These are phyloP conservation scores for Populus hybrid DNA, from an alignment of 441 rosid species.

Conservation along the genomic window DNA sequence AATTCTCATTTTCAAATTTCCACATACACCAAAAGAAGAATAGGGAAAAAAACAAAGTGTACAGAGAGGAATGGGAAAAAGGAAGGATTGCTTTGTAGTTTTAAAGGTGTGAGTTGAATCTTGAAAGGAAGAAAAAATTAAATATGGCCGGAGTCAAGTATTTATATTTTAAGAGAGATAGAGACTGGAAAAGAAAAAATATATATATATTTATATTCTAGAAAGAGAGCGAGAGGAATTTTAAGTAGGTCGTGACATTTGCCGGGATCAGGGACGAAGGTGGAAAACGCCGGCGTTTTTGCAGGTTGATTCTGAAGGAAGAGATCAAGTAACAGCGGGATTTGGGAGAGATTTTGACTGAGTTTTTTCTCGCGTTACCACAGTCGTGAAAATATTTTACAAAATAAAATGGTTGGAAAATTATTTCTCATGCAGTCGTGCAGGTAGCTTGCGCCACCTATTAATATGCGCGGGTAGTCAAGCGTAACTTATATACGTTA, in stretches of 20 bases:
- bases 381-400: background rate
- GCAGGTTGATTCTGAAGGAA: background rate
- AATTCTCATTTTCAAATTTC: conserved; percentile 18
- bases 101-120: background rate
- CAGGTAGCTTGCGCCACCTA: background rate
- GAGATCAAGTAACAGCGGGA: background rate
- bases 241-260: background rate
- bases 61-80: no score
- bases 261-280: conserved; percentile 18
- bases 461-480: background rate
- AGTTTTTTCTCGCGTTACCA: background rate
- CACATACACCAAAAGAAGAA: background rate
- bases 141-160: background rate
- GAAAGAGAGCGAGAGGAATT: background rate
- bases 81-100: background rate
- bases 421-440: background rate
- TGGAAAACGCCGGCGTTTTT: conserved; percentile 15
- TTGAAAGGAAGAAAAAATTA: background rate
- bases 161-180: background rate
- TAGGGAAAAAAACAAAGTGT: background rate
- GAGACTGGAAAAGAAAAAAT: background rate
- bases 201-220: no score
- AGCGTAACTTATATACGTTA: background rate
- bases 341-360: conserved; percentile 1
- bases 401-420: background rate